Percentiles rank a stretch among this genome's conserved stretches.
These are phyloP conservation scores for Leptodontidium sp. DNA, from an alignment of 2,329 filamentous ascomycete species.

Conservation along the genomic window DNA sequence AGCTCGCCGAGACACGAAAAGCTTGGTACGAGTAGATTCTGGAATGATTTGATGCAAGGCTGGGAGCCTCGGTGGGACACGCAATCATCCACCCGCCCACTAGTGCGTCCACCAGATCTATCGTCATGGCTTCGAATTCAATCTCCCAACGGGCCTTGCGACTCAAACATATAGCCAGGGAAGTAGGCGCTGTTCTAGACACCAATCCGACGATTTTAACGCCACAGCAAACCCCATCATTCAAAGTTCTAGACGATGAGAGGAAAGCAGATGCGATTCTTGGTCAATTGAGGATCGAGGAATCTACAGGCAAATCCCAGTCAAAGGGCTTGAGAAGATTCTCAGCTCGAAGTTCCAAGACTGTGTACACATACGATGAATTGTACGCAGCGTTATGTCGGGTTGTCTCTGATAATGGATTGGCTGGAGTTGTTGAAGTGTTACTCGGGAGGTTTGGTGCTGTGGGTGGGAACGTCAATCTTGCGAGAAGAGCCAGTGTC, in stretches of 20 bases:
- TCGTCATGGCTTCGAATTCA: slow-evolving; percentile 23
- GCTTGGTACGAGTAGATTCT: not conserved
- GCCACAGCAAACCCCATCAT: slow-evolving; percentile 23
- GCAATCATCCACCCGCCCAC: not conserved
- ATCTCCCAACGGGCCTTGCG: slow-evolving; percentile 21
- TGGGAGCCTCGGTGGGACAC: not conserved
- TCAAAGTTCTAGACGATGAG: slow-evolving; percentile 29
- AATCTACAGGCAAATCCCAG: slow-evolving; percentile 15
- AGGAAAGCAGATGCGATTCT: slow-evolving; percentile 34
- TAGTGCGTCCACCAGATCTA: not conserved
- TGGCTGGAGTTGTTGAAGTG: slow-evolving; percentile 30
- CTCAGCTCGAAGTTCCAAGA: not conserved
- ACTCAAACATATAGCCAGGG: slow-evolving; percentile 26
- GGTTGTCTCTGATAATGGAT: slow-evolving; percentile 29
- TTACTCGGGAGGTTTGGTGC: slow-evolving; percentile 27
- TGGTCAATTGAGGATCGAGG: slow-evolving; percentile 30
- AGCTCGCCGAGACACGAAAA: not conserved
- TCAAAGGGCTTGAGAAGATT: slow-evolving; percentile 23
- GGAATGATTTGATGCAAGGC: not conserved
- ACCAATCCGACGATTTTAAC: slow-evolving; percentile 16
- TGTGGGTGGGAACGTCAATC: slow-evolving; percentile 32
- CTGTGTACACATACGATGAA: slow-evolving; percentile 27
- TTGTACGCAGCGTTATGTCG: slow-evolving; percentile 28
- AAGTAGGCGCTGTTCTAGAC: slow-evolving; percentile 19
- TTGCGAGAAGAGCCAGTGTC: slow-evolving; percentile 28